These are phyloP conservation scores for Torulaspora pretoriensis DNA, from an alignment of 1,139 yeast genomes.

Conservation along the genomic window DNA sequence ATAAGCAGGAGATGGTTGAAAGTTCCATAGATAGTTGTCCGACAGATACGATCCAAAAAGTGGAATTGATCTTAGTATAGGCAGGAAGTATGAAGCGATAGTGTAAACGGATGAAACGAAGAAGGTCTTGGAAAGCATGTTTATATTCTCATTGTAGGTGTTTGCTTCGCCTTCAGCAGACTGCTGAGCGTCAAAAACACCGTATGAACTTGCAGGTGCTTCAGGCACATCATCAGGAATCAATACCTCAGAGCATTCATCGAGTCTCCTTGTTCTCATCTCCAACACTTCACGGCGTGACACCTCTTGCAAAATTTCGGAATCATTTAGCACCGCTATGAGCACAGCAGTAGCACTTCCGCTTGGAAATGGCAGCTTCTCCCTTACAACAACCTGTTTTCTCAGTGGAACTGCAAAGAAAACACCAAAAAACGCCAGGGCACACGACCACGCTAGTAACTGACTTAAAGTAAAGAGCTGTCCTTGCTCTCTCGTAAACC, in stretches of 20 bases:
- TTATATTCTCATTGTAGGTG: conserved; percentile 54
- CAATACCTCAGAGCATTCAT: conserved; percentile 34
- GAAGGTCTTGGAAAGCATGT: conserved; percentile 57
- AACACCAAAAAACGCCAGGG: conserved; percentile 89
- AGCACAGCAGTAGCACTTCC: conserved; percentile 95
- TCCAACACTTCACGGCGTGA: conserved; percentile 28
- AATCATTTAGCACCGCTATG: conserved; percentile 79
- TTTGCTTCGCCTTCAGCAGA: conserved; percentile 22
- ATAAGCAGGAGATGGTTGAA: conserved; percentile 96
- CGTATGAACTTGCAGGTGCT: conserved; percentile 7
- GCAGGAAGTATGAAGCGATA: conserved; percentile 63
- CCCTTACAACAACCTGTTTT: conserved; percentile 76
- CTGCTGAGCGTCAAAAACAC: conserved; percentile 11
- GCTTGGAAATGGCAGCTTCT: conserved; percentile 86
- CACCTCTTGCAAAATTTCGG: conserved; percentile 49
- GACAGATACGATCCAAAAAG: conserved; percentile 70
- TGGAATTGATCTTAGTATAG: conserved; percentile 64
- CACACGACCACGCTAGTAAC: conserved; percentile 74
- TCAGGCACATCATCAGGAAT: conserved; percentile 20
- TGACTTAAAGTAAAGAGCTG: conserved; percentile 45
- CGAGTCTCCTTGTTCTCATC: conserved; percentile 29
- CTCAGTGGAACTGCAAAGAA: conserved; percentile 90
- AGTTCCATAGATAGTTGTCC: conserved; percentile 68
- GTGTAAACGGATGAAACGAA: conserved; percentile 69
- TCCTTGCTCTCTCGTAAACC: conserved; percentile 42